Evolutionary conservation across 2,329 filamentous ascomycete species (phyloP).

Genomic region (Didymosphaeria variabile): DNA sequence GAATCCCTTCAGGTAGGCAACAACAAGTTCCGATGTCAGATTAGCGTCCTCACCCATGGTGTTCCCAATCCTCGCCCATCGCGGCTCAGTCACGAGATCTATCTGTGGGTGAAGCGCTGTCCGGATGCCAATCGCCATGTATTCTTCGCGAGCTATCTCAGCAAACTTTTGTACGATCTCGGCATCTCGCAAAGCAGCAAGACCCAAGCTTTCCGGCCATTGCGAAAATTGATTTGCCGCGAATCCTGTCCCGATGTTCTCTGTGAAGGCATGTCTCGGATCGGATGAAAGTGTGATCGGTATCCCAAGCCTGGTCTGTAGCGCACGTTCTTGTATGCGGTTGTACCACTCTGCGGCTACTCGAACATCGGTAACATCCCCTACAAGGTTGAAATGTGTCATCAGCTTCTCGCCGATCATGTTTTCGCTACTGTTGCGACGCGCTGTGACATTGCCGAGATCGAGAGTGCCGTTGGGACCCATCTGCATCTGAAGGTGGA

Average conservation of each 20-base stretch:
- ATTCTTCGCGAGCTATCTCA: slow-evolving; percentile 61
- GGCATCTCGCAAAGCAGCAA: slow-evolving; percentile 59
- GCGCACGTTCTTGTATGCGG: slow-evolving; percentile 52
- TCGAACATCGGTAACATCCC: slow-evolving; percentile 53
- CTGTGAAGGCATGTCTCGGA: slow-evolving; percentile 57
- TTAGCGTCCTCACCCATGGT: slow-evolving; percentile 62
- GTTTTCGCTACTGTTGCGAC: slow-evolving; percentile 41
- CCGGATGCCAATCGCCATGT: slow-evolving; percentile 54
- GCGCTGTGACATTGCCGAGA: slow-evolving; percentile 20
- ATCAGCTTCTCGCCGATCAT: slow-evolving; percentile 49
- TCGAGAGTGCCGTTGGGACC: slow-evolving; percentile 46
- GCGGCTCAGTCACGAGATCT: slow-evolving; percentile 61
- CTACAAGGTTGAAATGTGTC: slow-evolving; percentile 60
- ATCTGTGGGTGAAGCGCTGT: slow-evolving; percentile 61
- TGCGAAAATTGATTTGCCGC: slow-evolving; percentile 57
- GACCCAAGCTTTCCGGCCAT: slow-evolving; percentile 62
- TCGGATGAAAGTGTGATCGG: slow-evolving; percentile 60
- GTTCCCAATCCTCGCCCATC: slow-evolving; percentile 58
- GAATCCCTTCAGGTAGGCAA: slow-evolving; percentile 60
- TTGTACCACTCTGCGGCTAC: slow-evolving; percentile 53
- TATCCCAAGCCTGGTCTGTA: slow-evolving; percentile 59
- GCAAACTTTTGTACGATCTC: slow-evolving; percentile 58
- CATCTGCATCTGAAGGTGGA: slow-evolving; percentile 51
- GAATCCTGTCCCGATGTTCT: slow-evolving; percentile 56
- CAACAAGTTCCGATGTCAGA: slow-evolving; percentile 48